Evolutionary conservation across 2,329 filamentous ascomycete species (phyloP), one percentile per base, ranked within the genome.

Genomic region (Paecilomyces fulvus): DNA sequence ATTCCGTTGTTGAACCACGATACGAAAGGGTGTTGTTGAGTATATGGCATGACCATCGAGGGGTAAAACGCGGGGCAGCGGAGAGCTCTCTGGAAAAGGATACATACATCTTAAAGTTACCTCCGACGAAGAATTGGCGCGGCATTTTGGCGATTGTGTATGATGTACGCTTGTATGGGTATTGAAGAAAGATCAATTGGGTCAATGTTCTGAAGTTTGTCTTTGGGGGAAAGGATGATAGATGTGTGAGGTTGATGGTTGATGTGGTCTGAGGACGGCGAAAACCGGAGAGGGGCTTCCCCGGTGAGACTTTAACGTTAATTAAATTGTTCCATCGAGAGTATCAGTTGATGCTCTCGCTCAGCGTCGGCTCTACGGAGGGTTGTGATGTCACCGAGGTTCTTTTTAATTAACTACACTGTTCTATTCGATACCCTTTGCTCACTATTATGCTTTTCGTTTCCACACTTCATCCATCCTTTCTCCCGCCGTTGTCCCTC

Each of bases 91-190:
- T 60, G 56, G 65, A 58, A 66, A 63, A 63, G 63, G 59, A 55
- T 37, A 75, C 83, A 73, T 80, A 95, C 92, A 97, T 97, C 84
- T 99, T 97, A 82, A 97, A 97, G 87, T 99, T 99, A 74, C 92
- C 92, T 77, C 92, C 92, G 76, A 96, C 89, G 77, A 96, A 95
- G 83, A 95, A 96, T 82, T 91, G 88, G 82, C 91, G 91, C 83
- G 87, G 83, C 91, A 95, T 96, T 70, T 71, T 90, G 83, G 78
- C 73, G 63, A 54, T 58, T 33, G 52, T 53, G 52, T 59, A 33
- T 33, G 30, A 31, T 48, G 56, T 58, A 56, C 37, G 52, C 20
- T 43, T 7, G 33, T n/a, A 11, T 28, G 6, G 23, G 55, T 31
- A 49, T 52, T 12, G 33, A 10, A 55, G 23, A 49, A 52, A 3